phyloP scores from a whole-genome alignment of 331 rosid genomes.

The Quercus lobata region DNA sequence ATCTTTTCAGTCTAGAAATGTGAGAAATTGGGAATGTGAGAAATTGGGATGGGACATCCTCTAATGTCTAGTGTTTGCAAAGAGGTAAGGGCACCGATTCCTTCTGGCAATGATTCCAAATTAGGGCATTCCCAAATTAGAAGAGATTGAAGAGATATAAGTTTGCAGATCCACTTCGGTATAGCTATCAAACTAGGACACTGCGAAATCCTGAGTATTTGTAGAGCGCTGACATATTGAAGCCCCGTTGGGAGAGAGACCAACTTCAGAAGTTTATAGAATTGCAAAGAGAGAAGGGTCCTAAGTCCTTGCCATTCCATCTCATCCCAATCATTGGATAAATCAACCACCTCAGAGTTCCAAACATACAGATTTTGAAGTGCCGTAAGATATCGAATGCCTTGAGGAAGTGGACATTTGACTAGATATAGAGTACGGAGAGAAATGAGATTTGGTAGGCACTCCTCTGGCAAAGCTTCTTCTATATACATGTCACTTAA shows the following conservation, averaged over 20 bases:
- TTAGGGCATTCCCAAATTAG: rapidly evolving
- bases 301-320: too few relatives aligned
- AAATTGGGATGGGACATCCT: rapidly evolving
- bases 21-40: too few relatives aligned
- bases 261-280: rapidly evolving
- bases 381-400: too few relatives aligned
- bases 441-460: too few relatives aligned
- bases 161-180: not conserved
- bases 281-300: too few relatives aligned
- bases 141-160: too few relatives aligned
- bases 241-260: not conserved
- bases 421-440: rapidly evolving
- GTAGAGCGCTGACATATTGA: not conserved
- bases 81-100: not conserved
- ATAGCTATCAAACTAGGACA: not conserved
- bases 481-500: rapidly evolving
- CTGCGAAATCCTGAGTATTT: rapidly evolving
- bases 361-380: rapidly evolving
- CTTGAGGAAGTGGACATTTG: too few relatives aligned
- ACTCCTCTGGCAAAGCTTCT: too few relatives aligned
- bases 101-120: too few relatives aligned
- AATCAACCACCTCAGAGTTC: too few relatives aligned
- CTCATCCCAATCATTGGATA: too few relatives aligned
- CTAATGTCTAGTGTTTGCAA: rapidly evolving
- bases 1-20: not conserved